These are phyloP conservation scores for Discostella pseudostelligera DNA, from an alignment of 108 stramenopile genomes.

Conservation along the genomic window DNA sequence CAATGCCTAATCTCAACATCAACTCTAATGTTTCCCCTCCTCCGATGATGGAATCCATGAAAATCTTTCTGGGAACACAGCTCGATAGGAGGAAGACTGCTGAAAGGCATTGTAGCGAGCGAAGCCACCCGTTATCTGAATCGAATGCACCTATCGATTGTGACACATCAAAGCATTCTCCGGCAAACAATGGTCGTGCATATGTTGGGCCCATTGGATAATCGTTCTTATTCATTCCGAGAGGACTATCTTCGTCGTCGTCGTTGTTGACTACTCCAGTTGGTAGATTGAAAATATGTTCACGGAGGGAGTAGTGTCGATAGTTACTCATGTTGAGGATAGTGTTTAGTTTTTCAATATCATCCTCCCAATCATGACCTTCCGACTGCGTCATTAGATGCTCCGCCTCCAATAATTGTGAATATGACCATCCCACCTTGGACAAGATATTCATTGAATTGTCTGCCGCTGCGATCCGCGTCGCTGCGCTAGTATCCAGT, in stretches of 20 bases:
- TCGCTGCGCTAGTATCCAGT: slow-evolving; percentile 55
- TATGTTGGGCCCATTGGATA: slow-evolving; percentile 52
- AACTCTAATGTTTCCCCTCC: slow-evolving; percentile 45
- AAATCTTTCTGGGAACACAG: slow-evolving; percentile 40
- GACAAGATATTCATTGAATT: slow-evolving; percentile 17
- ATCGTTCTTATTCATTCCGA: slow-evolving; percentile 20
- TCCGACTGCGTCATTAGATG: slow-evolving; percentile 9
- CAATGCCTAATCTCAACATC: slow-evolving; percentile 53
- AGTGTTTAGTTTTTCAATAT: slow-evolving; percentile 23
- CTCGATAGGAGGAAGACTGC: slow-evolving; percentile 48
- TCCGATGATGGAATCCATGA: slow-evolving; percentile 32
- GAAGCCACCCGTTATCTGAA: slow-evolving; percentile 4
- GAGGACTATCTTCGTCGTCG: not conserved
- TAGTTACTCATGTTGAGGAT: slow-evolving; percentile 32
- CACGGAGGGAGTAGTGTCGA: slow-evolving; percentile 23
- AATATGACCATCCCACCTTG: slow-evolving; percentile 16
- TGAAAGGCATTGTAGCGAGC: slow-evolving; percentile 42
- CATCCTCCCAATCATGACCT: slow-evolving; percentile 20
- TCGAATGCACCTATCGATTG: slow-evolving; percentile 10
- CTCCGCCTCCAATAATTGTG: not conserved
- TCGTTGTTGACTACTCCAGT: not conserved
- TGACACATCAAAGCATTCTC: slow-evolving; percentile 26
- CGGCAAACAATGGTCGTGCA: slow-evolving; percentile 27
- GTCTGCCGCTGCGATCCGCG: slow-evolving; percentile 51
- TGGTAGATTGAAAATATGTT: slow-evolving; percentile 29